Evolutionary conservation across 257 asterid species (phyloP), one percentile per base, ranked within the genome.

Genomic region (Apocynum venetum): DNA sequence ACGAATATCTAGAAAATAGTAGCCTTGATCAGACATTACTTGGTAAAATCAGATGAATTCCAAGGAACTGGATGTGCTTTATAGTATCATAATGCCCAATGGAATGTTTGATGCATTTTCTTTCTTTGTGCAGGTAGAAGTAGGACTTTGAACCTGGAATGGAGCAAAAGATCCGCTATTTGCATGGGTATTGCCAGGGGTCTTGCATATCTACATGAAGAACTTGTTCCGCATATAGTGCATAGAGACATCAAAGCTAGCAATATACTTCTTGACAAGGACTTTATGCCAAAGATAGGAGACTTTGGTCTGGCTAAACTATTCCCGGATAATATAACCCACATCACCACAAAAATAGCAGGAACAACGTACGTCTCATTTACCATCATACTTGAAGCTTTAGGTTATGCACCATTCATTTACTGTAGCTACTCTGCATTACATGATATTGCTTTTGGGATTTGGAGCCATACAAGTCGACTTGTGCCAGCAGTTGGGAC

Each of bases 171-270:
- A 82, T 85, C 94, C 78, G 89, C 81, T 76, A 89, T 94, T 77
- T 94, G 97, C 90, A 52, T 87, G 83, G 97, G 93, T 76, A 88
- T 88, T 36, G 97, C 98, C 67, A 85, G 79, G 84, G 98, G 92
- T 78, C 92, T 94, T 83, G 89, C 96, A 7, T 92, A 86, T 87
- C 93, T 94, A 78, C 98, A 94, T 77, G 97, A 92, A 84, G 96
- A 89, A 85, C 84, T 88, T 41, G 90, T 83, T 77, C 98, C 97
- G 48, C 96, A 78, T 78, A 89, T 94, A 67, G 97, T 92, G 75
- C 98, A 94, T 76, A 87, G 98, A 83, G 98, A 94, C 85, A 89
- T 94, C 82, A 94, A 94, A 89, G 98, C 97, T 79, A 94, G 97
- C 80, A 94, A 94, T 85, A 84, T 90, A 84, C 94, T 92, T 74